Evolutionary conservation across 83 land plant genomes (phyloP), one percentile per base, ranked within the genome.

Genomic region (Thuja plicata): DNA sequence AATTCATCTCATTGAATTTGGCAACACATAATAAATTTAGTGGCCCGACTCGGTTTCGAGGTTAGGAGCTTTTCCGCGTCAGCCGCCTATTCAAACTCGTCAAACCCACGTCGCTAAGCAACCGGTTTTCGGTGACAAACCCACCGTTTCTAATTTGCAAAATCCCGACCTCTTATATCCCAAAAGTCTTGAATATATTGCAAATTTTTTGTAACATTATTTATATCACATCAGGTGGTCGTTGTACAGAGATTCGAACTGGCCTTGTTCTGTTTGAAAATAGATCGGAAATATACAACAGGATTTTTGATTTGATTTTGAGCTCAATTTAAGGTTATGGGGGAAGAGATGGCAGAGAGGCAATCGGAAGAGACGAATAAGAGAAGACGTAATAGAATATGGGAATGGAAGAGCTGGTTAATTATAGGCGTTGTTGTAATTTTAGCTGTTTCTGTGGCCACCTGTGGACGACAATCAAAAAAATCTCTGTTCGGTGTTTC

Each of bases 381-480:
- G 85, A 45, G 52, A n/a, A 46, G 32, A 34, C 55, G 54, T 1
- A 27, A 1, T n/a, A n/a, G 17, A 83, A 10, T 46, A 45, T 83
- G 55, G 85, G 55, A 19, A 46, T 83, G 55, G 85, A 46, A 83
- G 43, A 46, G 55, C 0, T 83, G 85, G 85, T 45, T 34, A 45
- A 12, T 83, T 43, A n/a, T 45, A 46, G 55, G 48, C 17, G 41
- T 83, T 24, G 27, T 30, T 41, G 37, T 46, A 17, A 83, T 83
- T 46, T 83, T 83, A 83, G 85, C 55, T 12, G 55, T 83, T 43
- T 83, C 55, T 27, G 55, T 83, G 54, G 85, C 55, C 34, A 55
- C 85, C 41, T 83, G 19, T 24, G 85, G 85, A 83, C 32, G 54
- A 12, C 55, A 83, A 27, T n/a, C 54, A 13, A 27, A 24, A 83